Evolutionary conservation across 768 basidiomycete genomes (phyloP), one percentile per base, ranked within the genome.

Genomic region (Trametes gibbosa): DNA sequence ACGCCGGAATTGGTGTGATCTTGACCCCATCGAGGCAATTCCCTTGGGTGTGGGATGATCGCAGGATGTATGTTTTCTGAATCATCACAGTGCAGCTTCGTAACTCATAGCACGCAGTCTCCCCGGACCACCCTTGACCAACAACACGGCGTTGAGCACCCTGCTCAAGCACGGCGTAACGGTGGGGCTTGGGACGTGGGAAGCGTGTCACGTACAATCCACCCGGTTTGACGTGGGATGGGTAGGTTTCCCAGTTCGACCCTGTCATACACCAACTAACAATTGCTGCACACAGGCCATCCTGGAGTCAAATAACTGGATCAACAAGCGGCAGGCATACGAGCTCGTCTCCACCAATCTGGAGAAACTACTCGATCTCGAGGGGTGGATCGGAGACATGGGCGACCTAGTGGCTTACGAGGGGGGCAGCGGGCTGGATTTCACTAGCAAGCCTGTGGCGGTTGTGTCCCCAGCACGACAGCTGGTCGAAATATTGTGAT

Each of bases 71-170:
- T 59, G 83, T 64, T 3, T 24, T 10, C 5, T 16, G 14, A 24
- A 29, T n/a, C 46, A 49, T 9, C 34, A 24, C 41, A 29, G 16
- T 29, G 5, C 25, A 2, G 16, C 12, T 27, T 35, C 16, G 35
- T 27, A 6, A 23, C 24, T 39, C 0, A 39, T 17, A 21, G 37
- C 35, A 40, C 39, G 17, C 63, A 83, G 86, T 69, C 69, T 84
- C 43, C 81, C 89, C 5, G 91, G 92, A 1, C 85, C 86, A 1
- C 92, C 92, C 0, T 69, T 86, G 27, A 79, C 87, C 1, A 72
- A 76, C 19, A 75, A 86, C 5, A 86, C 81, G 0, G 73, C 84
- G 0, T 71, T 88, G 8, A 76, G 77, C 6, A 76, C 72, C 1
- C 76, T 94, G 32, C 71, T 87, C 13, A 69, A 76, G 5, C 77